Evolutionary conservation across 2,329 filamentous ascomycete genomes (phyloP).

Genomic region (Hypocrella siamensis): DNA sequence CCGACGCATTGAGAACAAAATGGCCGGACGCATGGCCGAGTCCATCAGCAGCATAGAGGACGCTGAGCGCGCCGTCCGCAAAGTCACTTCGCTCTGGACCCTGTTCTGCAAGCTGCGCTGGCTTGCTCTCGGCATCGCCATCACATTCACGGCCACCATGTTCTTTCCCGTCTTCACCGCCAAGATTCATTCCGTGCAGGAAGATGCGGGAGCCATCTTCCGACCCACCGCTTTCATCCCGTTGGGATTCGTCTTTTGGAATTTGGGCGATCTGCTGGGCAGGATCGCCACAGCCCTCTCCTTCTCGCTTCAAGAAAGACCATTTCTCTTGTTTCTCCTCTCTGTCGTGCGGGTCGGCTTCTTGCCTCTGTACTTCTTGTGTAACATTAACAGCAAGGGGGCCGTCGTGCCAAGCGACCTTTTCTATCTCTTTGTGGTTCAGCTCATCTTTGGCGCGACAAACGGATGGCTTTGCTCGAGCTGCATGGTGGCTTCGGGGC

Average conservation of each 20-base stretch:
- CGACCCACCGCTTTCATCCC: slow-evolving; percentile 72
- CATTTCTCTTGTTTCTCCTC: slow-evolving; percentile 50
- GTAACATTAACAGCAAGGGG: slow-evolving; percentile 69
- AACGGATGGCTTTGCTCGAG: slow-evolving; percentile 79
- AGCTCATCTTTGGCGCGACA: slow-evolving; percentile 66
- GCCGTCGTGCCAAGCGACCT: slow-evolving; percentile 63
- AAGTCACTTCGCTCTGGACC: slow-evolving; percentile 36
- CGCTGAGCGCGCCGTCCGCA: slow-evolving; percentile 34
- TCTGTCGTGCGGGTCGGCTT: slow-evolving; percentile 52
- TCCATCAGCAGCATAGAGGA: slow-evolving; percentile 36
- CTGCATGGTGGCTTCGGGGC: slow-evolving; percentile 80
- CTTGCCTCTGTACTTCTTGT: slow-evolving; percentile 75
- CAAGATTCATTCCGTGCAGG: slow-evolving; percentile 35
- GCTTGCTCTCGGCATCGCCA: slow-evolving; percentile 59
- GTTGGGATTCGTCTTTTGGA: slow-evolving; percentile 85
- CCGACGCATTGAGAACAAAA: slow-evolving; percentile 32
- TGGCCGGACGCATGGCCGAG: slow-evolving; percentile 30
- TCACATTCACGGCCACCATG: slow-evolving; percentile 80
- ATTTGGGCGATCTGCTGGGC: slow-evolving; percentile 69
- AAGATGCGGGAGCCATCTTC: slow-evolving; percentile 38
- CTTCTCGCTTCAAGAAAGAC: slow-evolving; percentile 42
- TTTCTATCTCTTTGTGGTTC: slow-evolving; percentile 76
- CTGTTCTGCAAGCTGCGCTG: slow-evolving; percentile 69
- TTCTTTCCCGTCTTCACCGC: slow-evolving; percentile 85
- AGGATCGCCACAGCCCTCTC: slow-evolving; percentile 50